Evolutionary conservation across 2,329 filamentous ascomycete species (phyloP).

Genomic region (Helminthosporium solani): DNA sequence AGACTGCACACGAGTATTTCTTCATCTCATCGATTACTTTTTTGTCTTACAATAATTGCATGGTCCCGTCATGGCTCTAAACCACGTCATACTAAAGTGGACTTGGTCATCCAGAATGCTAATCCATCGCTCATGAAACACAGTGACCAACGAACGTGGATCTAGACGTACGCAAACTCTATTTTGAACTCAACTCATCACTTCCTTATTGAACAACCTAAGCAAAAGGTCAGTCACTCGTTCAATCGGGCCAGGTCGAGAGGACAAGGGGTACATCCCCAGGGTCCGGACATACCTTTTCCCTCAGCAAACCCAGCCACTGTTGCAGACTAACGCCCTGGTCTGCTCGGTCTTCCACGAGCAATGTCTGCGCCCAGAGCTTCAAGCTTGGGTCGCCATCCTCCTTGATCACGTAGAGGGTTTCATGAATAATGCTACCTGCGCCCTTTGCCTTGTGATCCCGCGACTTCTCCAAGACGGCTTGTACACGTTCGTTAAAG

Average conservation of each 20-base stretch:
- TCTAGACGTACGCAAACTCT: too few relatives aligned
- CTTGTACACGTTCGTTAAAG: slow-evolving; percentile 77
- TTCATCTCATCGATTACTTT: too few relatives aligned
- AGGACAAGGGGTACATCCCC: slow-evolving; percentile 18
- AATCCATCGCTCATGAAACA: too few relatives aligned
- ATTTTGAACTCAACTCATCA: background rate
- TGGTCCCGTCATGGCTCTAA: too few relatives aligned
- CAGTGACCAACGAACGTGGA: too few relatives aligned
- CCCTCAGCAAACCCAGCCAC: slow-evolving; percentile 87
- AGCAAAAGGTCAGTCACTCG: background rate
- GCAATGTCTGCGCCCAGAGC: slow-evolving; percentile 92
- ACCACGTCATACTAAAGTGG: too few relatives aligned
- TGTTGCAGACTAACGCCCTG: slow-evolving; percentile 90
- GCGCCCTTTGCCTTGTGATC: slow-evolving; percentile 85
- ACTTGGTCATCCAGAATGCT: too few relatives aligned
- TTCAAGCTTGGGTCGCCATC: slow-evolving; percentile 94
- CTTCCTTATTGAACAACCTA: slow-evolving; percentile 26
- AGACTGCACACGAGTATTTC: too few relatives aligned
- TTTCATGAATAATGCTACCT: slow-evolving; percentile 88
- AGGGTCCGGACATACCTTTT: slow-evolving; percentile 70
- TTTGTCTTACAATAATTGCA: too few relatives aligned
- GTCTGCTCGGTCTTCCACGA: slow-evolving; percentile 93
- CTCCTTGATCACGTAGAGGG: slow-evolving; percentile 90
- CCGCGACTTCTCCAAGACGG: slow-evolving; percentile 86
- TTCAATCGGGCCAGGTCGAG: slow-evolving; percentile 24